Conservation (phyloP, 1,284 basidiomycete species). For the Boletus semigastroideus region DNA sequence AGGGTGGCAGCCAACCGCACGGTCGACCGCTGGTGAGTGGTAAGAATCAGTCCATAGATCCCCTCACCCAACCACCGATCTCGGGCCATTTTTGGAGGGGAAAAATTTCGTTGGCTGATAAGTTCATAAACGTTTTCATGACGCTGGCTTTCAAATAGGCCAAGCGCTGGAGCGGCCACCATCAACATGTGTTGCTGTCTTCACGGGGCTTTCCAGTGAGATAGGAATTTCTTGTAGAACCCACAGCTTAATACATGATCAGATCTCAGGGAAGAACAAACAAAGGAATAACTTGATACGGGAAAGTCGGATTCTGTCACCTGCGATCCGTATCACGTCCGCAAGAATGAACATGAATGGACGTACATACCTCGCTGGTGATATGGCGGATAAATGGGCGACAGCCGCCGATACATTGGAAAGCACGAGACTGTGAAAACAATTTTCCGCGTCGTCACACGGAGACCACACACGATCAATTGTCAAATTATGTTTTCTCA, state of each 20-base stretch:
- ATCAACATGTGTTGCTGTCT: constrained; percentile 19
- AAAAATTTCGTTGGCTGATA: constrained; percentile 6
- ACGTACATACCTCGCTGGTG: constrained; percentile 4
- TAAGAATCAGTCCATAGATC: not conserved
- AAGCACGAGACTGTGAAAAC: not conserved
- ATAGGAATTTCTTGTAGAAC: constrained; percentile 6
- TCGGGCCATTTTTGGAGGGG: not conserved
- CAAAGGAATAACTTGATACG: constrained; percentile 10
- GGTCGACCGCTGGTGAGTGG: not conserved
- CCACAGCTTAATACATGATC: constrained; percentile 7
- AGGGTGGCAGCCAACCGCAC: not conserved
- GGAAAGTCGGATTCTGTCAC: constrained; percentile 7
- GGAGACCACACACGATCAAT: not conserved
- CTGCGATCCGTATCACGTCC: constrained; percentile 3
- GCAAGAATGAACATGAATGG: not conserved
- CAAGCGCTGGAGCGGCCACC: not conserved
- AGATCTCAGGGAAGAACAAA: constrained; percentile 14
- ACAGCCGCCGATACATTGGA: not conserved
- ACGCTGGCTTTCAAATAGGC: not conserved
- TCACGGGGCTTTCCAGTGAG: not conserved
- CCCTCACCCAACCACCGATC: constrained; percentile 8
- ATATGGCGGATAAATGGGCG: not conserved
- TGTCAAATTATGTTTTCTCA: not conserved
- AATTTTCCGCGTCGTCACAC: not conserved
- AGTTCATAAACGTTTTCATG: constrained; percentile 7